These are phyloP conservation scores for Lanmaoa rubissima DNA, from an alignment of 768 basidiomycete genomes.

Conservation along the genomic window DNA sequence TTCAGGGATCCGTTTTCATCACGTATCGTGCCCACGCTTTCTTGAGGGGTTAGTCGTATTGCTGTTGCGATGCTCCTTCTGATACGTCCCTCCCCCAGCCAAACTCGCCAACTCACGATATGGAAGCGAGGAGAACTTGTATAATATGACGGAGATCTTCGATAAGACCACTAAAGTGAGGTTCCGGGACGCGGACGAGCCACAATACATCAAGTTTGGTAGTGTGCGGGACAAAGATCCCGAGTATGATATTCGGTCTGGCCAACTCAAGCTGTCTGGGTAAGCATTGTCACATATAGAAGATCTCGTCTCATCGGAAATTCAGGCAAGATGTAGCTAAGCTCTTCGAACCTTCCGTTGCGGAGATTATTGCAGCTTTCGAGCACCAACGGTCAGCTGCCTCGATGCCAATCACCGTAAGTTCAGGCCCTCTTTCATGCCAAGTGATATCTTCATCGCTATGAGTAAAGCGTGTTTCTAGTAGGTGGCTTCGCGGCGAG, in stretches of 20 bases:
- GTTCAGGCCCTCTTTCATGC: background rate
- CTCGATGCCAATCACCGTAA: slow-evolving; percentile 9
- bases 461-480: slow-evolving; percentile 8
- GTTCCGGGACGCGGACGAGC: slow-evolving; percentile 35
- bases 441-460: background rate
- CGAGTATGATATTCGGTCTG: slow-evolving; percentile 34
- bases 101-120: slow-evolving; percentile 30
- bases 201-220: slow-evolving; percentile 41
- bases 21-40: slow-evolving; percentile 32
- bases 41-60: slow-evolving; percentile 28
- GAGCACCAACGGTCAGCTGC: slow-evolving; percentile 11
- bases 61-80: background rate
- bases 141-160: slow-evolving; percentile 33
- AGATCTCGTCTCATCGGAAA: slow-evolving; percentile 36
- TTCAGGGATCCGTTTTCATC: slow-evolving; percentile 40
- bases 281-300: slow-evolving; percentile 24
- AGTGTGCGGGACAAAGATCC: slow-evolving; percentile 34
- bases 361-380: slow-evolving; percentile 14
- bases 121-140: slow-evolving; percentile 29
- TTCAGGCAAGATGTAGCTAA: slow-evolving; percentile 9
- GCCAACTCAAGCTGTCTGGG: slow-evolving; percentile 38
- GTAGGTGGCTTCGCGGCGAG: slow-evolving; percentile 16
- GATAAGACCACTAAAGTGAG: slow-evolving; percentile 37
- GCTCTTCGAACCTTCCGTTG: slow-evolving; percentile 13
- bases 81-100: slow-evolving; percentile 13